Conservation (phyloP, 1,284 basidiomycete species). For the Fomitiporia mediterranea region DNA sequence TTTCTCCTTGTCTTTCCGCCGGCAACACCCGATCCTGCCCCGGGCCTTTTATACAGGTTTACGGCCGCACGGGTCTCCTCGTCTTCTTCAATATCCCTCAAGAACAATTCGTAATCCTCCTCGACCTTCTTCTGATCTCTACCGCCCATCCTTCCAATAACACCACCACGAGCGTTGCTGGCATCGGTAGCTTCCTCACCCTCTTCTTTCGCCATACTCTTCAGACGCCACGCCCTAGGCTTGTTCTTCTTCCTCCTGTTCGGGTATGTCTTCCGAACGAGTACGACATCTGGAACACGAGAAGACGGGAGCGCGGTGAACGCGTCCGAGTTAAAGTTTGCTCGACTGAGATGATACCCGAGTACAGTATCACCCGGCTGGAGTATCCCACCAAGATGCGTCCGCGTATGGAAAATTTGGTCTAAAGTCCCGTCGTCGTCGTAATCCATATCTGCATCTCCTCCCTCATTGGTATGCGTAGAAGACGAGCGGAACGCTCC, state of each 20-base stretch:
- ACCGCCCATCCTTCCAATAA: conserved; percentile 86
- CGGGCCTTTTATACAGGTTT: conserved; percentile 80
- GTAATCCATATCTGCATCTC: conserved; percentile 60
- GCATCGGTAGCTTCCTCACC: conserved; percentile 71
- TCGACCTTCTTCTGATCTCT: conserved; percentile 93
- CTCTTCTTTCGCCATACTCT: conserved; percentile 92
- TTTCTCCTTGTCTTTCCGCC: conserved; percentile 43
- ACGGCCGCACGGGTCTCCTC: conserved; percentile 86
- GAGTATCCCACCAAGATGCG: conserved; percentile 91
- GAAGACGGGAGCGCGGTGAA: conserved; percentile 74
- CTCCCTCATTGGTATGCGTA: conserved; percentile 37
- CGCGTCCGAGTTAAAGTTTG: conserved; percentile 91
- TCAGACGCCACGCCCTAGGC: conserved; percentile 83
- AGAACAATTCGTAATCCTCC: conserved; percentile 94
- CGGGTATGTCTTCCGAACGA: conserved; percentile 96
- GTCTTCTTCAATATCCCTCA: conserved; percentile 95
- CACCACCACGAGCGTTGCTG: conserved; percentile 51
- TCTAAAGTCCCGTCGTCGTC: conserved; percentile 45
- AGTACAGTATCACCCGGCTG: conserved; percentile 94
- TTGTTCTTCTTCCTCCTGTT: conserved; percentile 90
- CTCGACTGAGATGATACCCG: conserved; percentile 84
- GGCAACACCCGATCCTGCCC: conserved; percentile 41
- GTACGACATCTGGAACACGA: conserved; percentile 86
- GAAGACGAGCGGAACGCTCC: conserved; percentile 65
- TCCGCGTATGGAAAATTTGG: conserved; percentile 93